Conservation (phyloP, 306 rosid species). For the Acacia acuminata region DNA sequence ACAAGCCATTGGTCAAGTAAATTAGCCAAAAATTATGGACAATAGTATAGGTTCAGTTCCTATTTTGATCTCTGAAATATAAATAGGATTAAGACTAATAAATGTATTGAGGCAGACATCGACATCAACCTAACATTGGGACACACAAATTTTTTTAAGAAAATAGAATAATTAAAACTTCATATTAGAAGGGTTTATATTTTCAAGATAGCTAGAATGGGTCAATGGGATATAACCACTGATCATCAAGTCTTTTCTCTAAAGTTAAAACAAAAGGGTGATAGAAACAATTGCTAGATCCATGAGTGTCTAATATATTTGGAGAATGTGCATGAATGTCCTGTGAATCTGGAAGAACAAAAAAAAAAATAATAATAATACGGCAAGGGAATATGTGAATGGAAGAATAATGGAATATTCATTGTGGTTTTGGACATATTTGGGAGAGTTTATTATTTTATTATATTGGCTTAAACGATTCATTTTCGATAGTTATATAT, state of each 20-base stretch:
- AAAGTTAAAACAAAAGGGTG: no score
- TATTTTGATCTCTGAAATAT: neutral
- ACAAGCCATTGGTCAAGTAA: neutral
- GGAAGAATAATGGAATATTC: neutral
- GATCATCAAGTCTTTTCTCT: no score
- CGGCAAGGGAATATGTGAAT: neutral
- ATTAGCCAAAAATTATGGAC: neutral
- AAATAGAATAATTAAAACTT: neutral
- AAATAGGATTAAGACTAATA: no score
- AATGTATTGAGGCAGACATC: neutral
- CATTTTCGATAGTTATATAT: neutral
- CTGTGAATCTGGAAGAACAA: no score
- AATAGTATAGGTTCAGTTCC: neutral
- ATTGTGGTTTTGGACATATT: neutral
- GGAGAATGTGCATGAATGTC: no score
- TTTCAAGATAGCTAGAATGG: neutral
- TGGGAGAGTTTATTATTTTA: neutral
- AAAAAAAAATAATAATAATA: neutral
- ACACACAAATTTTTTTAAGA: no score
- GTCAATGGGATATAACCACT: neutral
- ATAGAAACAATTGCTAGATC: no score
- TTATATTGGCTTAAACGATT: neutral
- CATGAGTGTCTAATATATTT: no score
- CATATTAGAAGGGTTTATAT: neutral
- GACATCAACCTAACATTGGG: neutral